These are phyloP conservation scores for Vicia faba DNA, from an alignment of 306 rosid species.

Conservation along the genomic window DNA sequence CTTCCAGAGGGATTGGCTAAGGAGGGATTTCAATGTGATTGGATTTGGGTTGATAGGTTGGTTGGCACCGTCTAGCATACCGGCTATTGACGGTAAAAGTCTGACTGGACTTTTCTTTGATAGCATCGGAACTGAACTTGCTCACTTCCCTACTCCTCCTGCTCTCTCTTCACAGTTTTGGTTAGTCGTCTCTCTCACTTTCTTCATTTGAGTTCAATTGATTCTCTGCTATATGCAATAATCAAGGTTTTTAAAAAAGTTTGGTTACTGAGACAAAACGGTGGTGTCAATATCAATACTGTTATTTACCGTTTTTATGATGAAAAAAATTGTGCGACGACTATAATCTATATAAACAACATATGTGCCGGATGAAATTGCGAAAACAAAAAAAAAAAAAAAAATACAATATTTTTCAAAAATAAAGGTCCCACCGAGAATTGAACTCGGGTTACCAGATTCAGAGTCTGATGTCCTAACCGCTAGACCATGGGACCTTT, in stretches of 20 bases:
- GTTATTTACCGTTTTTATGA: too few relatives aligned
- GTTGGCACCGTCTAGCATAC: slow-evolving; percentile 87
- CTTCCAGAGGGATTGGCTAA: slow-evolving; percentile 83
- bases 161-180: slow-evolving; percentile 78
- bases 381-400: too few relatives aligned
- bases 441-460: slow-evolving; percentile 61
- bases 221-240: neutral
- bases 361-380: too few relatives aligned
- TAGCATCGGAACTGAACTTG: slow-evolving; percentile 89
- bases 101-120: slow-evolving; percentile 86
- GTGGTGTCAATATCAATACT: too few relatives aligned
- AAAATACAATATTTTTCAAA: too few relatives aligned
- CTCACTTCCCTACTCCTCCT: slow-evolving; percentile 93
- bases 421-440: slow-evolving; percentile 64
- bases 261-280: too few relatives aligned
- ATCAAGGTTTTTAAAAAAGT: neutral
- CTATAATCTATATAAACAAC: too few relatives aligned
- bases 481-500: slow-evolving; percentile 67
- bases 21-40: slow-evolving; percentile 81
- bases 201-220: neutral
- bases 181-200: slow-evolving; percentile 35
- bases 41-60: slow-evolving; percentile 97
- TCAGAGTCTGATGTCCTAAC: slow-evolving; percentile 73
- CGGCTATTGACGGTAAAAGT: slow-evolving; percentile 84
- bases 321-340: too few relatives aligned